Conservation (phyloP, 2,329 filamentous ascomycete species). For the Aspergillus carbonarius region DNA sequence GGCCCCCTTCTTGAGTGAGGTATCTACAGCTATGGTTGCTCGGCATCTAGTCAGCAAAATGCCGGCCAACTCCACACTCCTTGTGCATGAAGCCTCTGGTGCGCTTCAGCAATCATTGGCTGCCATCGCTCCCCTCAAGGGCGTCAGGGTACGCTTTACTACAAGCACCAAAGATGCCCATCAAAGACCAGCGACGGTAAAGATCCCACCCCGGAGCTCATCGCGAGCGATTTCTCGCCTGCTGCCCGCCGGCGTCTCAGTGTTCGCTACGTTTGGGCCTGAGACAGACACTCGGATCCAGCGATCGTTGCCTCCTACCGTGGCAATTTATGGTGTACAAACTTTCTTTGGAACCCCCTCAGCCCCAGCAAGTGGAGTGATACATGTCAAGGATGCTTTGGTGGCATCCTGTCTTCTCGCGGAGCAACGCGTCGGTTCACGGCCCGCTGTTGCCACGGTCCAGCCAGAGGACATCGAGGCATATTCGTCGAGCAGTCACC, state of each 20-base stretch:
- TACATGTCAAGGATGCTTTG: neutral
- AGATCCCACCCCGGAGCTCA: slow-evolving; percentile 1
- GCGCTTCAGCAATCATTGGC: neutral
- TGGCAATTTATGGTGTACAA: neutral
- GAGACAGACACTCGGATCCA: neutral
- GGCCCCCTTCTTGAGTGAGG: neutral
- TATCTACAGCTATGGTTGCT: neutral
- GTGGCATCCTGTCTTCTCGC: neutral
- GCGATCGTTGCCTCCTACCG: neutral
- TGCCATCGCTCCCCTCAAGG: neutral
- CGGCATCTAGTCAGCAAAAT: neutral
- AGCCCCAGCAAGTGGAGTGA: neutral
- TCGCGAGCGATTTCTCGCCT: slow-evolving; percentile 1
- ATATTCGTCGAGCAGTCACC: neutral
- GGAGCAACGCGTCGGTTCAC: neutral
- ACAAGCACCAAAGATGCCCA: neutral
- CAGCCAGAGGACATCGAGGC: neutral
- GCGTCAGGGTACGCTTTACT: slow-evolving; percentile 22
- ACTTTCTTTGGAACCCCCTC: neutral
- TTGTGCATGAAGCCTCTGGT: slow-evolving; percentile 4
- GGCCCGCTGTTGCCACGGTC: neutral
- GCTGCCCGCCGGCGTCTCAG: slow-evolving; percentile 2
- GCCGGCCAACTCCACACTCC: neutral
- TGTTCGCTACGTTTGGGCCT: neutral
- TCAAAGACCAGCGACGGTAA: neutral